Conservation (phyloP, 345 rosid species). For the Melastoma malabathricum region DNA sequence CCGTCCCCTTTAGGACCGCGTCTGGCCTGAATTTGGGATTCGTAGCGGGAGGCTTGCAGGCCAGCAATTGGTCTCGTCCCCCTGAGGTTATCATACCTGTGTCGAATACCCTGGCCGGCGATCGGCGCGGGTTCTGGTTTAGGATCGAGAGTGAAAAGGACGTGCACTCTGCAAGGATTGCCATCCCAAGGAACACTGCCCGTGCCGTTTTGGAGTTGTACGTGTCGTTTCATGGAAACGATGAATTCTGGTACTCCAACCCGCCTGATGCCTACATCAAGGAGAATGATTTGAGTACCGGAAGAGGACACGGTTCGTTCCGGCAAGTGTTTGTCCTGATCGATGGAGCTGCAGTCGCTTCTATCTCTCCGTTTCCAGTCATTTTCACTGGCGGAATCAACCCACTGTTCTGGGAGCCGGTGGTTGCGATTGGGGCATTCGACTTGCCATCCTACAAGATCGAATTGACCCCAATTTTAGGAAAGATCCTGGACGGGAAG, state of each 20-base stretch:
- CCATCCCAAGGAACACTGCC: conserved; percentile 46
- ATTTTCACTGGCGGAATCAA: conserved; percentile 78
- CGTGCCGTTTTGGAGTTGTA: conserved; percentile 49
- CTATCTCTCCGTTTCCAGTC: conserved; percentile 68
- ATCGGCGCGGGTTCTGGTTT: conserved; percentile 45
- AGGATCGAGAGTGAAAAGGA: conserved; percentile 37
- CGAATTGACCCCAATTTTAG: conserved; percentile 64
- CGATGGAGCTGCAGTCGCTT: conserved; percentile 56
- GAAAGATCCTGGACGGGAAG: conserved; percentile 45
- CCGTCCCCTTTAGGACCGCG: conserved; percentile 11
- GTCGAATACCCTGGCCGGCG: conserved; percentile 13
- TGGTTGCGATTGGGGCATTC: conserved; percentile 68
- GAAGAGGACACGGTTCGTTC: conserved; percentile 58
- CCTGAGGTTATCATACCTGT: conserved; percentile 64
- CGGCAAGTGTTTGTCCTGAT: conserved; percentile 56
- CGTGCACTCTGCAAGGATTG: conserved; percentile 25
- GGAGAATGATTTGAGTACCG: conserved; percentile 40
- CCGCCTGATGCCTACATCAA: conserved; percentile 57
- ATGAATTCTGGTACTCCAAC: conserved; percentile 93
- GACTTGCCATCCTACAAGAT: conserved; percentile 63
- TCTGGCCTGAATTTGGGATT: not conserved
- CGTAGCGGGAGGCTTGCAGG: not conserved
- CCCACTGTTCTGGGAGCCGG: conserved; percentile 77
- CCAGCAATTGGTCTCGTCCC: conserved; percentile 21
- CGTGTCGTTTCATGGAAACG: conserved; percentile 68